phyloP scores from a whole-genome alignment of 768 basidiomycete species.

The Pleurotus tuber-regium region DNA sequence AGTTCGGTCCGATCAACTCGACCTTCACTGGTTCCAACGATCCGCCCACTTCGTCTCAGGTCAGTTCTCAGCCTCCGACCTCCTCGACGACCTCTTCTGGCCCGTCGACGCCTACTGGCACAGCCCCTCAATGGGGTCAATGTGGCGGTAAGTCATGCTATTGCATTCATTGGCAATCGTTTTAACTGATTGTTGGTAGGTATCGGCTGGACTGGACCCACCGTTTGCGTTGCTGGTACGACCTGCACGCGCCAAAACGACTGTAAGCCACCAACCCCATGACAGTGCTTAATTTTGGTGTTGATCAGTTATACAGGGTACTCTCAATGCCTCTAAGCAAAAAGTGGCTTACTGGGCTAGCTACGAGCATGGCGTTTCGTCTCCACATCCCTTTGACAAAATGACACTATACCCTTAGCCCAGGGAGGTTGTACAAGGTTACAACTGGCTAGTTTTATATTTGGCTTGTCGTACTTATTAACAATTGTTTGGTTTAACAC shows the following conservation, averaged over 20 bases:
- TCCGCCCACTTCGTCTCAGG: too few relatives aligned
- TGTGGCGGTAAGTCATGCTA: slow-evolving; percentile 13
- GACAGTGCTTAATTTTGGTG: background rate
- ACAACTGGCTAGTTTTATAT: too few relatives aligned
- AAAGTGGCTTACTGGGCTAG: too few relatives aligned
- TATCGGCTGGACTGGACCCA: slow-evolving; percentile 28
- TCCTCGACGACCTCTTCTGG: slow-evolving; percentile 20
- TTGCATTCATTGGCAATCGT: background rate
- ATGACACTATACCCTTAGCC: too few relatives aligned
- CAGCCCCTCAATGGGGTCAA: slow-evolving; percentile 34
- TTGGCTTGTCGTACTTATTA: too few relatives aligned
- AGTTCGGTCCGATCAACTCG: too few relatives aligned
- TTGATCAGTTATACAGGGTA: background rate
- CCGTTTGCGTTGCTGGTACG: slow-evolving; percentile 26
- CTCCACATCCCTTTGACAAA: too few relatives aligned
- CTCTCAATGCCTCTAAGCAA: background rate
- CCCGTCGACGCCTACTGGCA: slow-evolving; percentile 20
- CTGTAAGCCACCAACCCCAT: background rate
- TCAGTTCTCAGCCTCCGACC: too few relatives aligned
- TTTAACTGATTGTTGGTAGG: slow-evolving; percentile 8
- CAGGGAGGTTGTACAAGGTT: too few relatives aligned
- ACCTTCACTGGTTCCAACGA: too few relatives aligned
- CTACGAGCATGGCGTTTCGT: too few relatives aligned
- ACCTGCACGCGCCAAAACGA: slow-evolving; percentile 24
- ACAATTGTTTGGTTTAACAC: too few relatives aligned